Percentiles rank a stretch among this genome's conserved stretches.
Conservation (phyloP, 495 filamentous ascomycete genomes). For the Halenospora varia region DNA sequence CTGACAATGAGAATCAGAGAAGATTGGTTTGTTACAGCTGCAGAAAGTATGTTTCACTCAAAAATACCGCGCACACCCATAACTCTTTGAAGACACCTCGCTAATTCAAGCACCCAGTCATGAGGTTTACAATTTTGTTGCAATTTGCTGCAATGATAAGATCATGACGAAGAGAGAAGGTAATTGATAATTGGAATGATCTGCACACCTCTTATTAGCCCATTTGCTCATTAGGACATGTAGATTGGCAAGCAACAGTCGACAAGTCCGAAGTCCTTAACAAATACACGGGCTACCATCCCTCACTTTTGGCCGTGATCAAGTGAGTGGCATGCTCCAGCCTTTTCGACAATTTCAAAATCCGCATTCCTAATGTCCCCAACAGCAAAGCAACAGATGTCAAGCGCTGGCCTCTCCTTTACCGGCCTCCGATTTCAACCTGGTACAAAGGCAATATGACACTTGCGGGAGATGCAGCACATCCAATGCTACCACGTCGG, state of each 20-base stretch:
- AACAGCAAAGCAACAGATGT: conserved; percentile 36
- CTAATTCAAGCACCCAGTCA: conserved; percentile 21
- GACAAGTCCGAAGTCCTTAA: conserved; percentile 25
- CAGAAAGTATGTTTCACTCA: conserved; percentile 27
- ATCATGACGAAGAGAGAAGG: conserved; percentile 14
- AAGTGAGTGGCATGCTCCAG: conserved; percentile 15
- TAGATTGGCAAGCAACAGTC: conserved; percentile 31
- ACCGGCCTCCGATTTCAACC: conserved; percentile 28
- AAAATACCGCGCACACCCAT: not conserved
- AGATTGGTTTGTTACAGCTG: conserved; percentile 43
- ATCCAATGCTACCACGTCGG: conserved; percentile 44
- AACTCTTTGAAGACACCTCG: not conserved
- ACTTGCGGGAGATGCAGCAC: conserved; percentile 46
- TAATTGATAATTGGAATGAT: conserved; percentile 10
- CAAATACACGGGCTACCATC: conserved; percentile 25
- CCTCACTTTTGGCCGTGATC: conserved; percentile 13
- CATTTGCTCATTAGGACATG: not conserved
- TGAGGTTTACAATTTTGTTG: conserved; percentile 40
- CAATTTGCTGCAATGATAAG: conserved; percentile 33
- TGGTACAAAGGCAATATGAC: conserved; percentile 38
- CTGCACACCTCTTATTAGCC: not conserved
- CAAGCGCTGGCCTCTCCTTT: conserved; percentile 41
- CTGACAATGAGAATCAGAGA: conserved; percentile 25
- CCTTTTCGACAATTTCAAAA: not conserved
- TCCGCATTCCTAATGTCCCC: not conserved